These are phyloP conservation scores for Jackrogersella minutella DNA, from an alignment of 495 filamentous ascomycete genomes.

Conservation along the genomic window DNA sequence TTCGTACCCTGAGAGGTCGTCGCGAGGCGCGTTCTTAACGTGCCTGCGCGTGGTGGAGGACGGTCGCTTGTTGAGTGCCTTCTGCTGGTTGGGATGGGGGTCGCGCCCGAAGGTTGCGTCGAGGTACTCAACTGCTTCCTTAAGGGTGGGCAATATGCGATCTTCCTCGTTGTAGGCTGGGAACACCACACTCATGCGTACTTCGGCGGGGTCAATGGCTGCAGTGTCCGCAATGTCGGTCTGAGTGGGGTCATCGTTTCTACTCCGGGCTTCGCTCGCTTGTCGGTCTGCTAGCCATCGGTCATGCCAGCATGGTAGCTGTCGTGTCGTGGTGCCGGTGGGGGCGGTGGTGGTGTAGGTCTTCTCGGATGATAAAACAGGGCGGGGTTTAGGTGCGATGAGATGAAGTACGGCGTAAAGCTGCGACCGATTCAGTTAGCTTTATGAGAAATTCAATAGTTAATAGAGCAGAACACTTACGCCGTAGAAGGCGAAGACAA, in stretches of 20 bases:
- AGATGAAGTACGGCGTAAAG: constrained; percentile 74
- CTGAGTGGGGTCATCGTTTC: constrained; percentile 45
- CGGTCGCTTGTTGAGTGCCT: constrained; percentile 28
- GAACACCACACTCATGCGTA: constrained; percentile 82
- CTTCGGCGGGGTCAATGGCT: constrained; percentile 55
- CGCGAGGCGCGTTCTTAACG: constrained; percentile 42
- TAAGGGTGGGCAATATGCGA: constrained; percentile 80
- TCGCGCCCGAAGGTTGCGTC: constrained; percentile 74
- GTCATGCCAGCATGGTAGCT: constrained; percentile 87
- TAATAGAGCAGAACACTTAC: constrained; percentile 30
- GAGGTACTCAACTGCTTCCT: constrained; percentile 89
- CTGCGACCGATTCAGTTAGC: constrained; percentile 50
- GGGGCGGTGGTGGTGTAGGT: constrained; percentile 78
- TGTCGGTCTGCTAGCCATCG: constrained; percentile 64
- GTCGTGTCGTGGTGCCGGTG: constrained; percentile 66
- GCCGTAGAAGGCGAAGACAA: constrained; percentile 38
- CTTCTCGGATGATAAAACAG: constrained; percentile 79
- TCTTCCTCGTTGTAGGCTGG: constrained; percentile 95
- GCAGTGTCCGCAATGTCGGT: constrained; percentile 48
- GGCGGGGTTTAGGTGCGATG: constrained; percentile 82
- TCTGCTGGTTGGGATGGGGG: constrained; percentile 16
- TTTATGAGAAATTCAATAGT: not conserved
- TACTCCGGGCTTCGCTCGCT: constrained; percentile 42
- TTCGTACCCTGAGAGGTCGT: constrained; percentile 75
- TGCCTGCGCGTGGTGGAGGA: constrained; percentile 13